phyloP scores from a whole-genome alignment of 148 eudicot genomes.

The Tetragonia tetragonoides region DNA sequence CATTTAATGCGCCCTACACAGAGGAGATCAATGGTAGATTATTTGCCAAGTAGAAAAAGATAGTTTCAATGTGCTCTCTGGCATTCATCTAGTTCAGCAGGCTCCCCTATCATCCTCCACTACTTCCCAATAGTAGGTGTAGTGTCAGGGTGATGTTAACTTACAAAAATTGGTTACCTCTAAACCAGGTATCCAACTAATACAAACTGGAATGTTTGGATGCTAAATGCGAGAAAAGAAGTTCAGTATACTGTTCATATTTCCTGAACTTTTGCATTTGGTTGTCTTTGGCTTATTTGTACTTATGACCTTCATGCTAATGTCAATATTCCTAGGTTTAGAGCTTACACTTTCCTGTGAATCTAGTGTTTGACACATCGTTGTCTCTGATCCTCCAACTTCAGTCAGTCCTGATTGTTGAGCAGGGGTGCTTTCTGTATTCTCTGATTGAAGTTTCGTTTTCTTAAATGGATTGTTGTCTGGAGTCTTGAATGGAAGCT shows the following conservation, averaged over 20 bases:
- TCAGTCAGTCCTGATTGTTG: slow-evolving; percentile 41
- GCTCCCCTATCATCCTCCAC: too few relatives aligned
- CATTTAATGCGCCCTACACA: too few relatives aligned
- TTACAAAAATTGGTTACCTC: too few relatives aligned
- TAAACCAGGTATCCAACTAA: too few relatives aligned
- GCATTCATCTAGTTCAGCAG: too few relatives aligned
- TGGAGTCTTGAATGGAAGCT: slow-evolving; percentile 30
- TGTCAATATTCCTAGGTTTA: slow-evolving; percentile 18
- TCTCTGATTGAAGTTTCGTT: slow-evolving; percentile 31
- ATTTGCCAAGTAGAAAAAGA: too few relatives aligned
- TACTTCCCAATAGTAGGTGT: too few relatives aligned
- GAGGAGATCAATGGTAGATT: too few relatives aligned
- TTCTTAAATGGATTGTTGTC: slow-evolving; percentile 58
- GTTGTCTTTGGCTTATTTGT: slow-evolving; percentile 23
- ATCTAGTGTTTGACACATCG: slow-evolving; percentile 18
- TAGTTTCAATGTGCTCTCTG: too few relatives aligned
- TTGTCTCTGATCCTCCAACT: slow-evolving; percentile 27
- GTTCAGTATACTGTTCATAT: slow-evolving; percentile 42
- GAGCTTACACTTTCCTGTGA: slow-evolving; percentile 54
- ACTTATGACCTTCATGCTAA: slow-evolving; percentile 14
- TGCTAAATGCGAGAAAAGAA: slow-evolving; percentile 39
- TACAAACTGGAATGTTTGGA: not conserved
- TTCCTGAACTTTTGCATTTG: slow-evolving; percentile 23
- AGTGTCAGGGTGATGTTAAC: too few relatives aligned
- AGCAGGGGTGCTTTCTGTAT: slow-evolving; percentile 31